A percentile compares a stretch with the other conserved stretches of the same genome.
phyloP scores from a whole-genome alignment of 208 protist species.

The Leishmania turanica region DNA sequence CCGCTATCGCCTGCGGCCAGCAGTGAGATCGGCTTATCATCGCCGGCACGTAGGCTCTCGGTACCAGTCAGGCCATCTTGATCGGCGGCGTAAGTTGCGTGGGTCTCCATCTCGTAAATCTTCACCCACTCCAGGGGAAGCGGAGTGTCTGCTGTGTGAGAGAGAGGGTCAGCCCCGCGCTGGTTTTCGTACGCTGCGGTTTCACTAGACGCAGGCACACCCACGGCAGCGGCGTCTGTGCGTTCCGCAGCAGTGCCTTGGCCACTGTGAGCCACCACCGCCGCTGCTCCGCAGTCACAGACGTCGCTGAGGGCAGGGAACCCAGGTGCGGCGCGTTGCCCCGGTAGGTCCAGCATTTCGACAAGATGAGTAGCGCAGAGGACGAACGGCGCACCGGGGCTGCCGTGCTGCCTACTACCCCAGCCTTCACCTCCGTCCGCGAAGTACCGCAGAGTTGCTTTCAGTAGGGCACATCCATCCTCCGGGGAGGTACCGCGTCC shows the following conservation, averaged over 20 bases:
- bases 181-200: background rate
- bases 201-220: background rate
- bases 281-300: background rate
- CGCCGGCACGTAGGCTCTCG: background rate
- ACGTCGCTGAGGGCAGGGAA: background rate
- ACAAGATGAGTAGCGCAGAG: slow-evolving; percentile 76
- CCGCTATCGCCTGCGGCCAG: background rate
- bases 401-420: background rate
- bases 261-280: background rate
- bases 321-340: background rate
- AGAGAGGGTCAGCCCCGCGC: background rate
- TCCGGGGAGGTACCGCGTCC: slow-evolving; percentile 92
- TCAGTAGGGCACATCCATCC: slow-evolving; percentile 86
- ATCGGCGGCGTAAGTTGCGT: slow-evolving; percentile 31
- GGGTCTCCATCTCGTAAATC: slow-evolving; percentile 47
- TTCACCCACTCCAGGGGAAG: slow-evolving; percentile 51
- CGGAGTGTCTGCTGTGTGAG: slow-evolving; percentile 4
- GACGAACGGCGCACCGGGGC: slow-evolving; percentile 37
- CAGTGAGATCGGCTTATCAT: background rate
- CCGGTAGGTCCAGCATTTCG: slow-evolving; percentile 46
- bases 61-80: background rate
- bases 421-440: slow-evolving; percentile 9
- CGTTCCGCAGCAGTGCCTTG: background rate
- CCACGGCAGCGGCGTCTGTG: background rate
- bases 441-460: slow-evolving; percentile 58